Conservation (phyloP, 176 grass and related monocot species). For the Saccharum officinarum region DNA sequence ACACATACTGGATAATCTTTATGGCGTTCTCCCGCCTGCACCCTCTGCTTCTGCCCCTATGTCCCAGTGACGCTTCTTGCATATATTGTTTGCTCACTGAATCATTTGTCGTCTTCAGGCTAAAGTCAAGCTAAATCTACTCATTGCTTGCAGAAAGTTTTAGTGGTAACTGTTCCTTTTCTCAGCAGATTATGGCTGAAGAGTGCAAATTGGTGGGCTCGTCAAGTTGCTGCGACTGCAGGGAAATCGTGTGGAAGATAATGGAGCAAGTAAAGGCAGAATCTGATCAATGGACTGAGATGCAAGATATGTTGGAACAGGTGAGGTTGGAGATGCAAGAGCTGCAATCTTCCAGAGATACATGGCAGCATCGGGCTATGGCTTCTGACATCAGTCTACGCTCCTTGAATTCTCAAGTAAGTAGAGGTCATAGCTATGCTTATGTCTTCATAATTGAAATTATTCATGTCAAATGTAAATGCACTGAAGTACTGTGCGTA, state of each 20-base stretch:
- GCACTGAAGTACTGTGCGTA: background rate
- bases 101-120: background rate
- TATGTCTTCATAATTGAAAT: background rate
- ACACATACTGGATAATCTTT: conserved; percentile 13
- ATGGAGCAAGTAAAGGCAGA: conserved; percentile 91
- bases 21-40: background rate
- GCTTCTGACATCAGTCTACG: conserved; percentile 68
- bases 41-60: background rate
- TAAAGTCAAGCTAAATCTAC: background rate
- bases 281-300: conserved; percentile 88
- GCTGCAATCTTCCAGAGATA: conserved; percentile 69
- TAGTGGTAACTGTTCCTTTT: no score
- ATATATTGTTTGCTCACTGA: background rate
- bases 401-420: conserved; percentile 82
- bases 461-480: background rate
- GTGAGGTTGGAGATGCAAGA: conserved; percentile 89
- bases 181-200: conserved; percentile 41
- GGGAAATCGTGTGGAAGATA: conserved; percentile 71
- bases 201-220: conserved; percentile 42
- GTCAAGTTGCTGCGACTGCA: conserved; percentile 73
- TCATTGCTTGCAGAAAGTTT: no score
- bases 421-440: background rate
- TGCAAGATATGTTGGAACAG: conserved; percentile 95
- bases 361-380: conserved; percentile 72
- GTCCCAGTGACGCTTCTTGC: background rate